phyloP scores from a whole-genome alignment of 75 land plant species.

The Pseudotsuga menziesii region DNA sequence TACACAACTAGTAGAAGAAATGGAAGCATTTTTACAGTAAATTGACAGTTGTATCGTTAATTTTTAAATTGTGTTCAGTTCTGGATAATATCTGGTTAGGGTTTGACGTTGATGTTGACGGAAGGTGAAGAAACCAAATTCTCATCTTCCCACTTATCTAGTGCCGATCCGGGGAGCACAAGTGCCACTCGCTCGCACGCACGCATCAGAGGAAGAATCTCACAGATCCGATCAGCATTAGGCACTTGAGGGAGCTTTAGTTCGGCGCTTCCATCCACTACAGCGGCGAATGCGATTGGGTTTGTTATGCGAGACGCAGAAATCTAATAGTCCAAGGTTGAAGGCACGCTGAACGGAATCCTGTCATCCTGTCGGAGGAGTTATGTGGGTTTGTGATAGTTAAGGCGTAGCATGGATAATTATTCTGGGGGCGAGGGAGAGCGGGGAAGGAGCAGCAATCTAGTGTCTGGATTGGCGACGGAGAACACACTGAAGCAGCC shows the following conservation, averaged over 20 bases:
- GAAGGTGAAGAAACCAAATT: neutral
- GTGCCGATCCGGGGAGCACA: neutral
- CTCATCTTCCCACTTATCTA: neutral
- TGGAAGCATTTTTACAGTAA: neutral
- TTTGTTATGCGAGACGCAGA: neutral
- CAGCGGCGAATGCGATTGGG: too few species aligned
- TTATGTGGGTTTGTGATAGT: neutral
- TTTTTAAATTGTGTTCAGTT: neutral
- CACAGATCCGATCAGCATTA: neutral
- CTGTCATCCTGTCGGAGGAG: neutral
- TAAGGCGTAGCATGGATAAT: neutral
- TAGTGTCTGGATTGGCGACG: neutral
- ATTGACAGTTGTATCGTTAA: too few species aligned
- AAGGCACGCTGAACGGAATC: neutral
- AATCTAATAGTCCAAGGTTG: neutral
- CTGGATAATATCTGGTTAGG: neutral
- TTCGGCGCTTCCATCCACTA: too few species aligned
- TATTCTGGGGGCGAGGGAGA: neutral
- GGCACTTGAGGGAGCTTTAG: neutral
- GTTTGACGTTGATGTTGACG: conserved; percentile 3
- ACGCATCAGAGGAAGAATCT: neutral
- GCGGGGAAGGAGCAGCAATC: neutral
- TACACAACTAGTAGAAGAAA: neutral
- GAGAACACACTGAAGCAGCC: neutral
- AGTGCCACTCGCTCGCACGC: neutral